phyloP scores from a whole-genome alignment of 1,284 basidiomycete species.

The Porodaedalea pini region DNA sequence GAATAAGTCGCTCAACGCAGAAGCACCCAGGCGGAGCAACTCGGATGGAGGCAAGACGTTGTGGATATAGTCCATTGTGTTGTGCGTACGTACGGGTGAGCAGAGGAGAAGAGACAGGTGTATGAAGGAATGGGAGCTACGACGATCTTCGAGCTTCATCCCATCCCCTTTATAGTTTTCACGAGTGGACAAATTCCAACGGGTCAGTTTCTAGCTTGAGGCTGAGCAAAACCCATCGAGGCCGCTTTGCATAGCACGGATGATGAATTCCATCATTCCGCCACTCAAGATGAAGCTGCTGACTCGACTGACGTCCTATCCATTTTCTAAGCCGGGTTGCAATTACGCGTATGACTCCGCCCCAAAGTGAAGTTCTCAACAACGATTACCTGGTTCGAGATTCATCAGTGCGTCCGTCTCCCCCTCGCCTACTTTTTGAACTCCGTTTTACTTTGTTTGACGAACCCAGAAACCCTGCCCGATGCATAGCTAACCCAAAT shows the following conservation, averaged over 20 bases:
- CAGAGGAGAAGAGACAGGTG: conserved; percentile 1
- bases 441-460: conserved; percentile 9
- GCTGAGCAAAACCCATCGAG: background rate
- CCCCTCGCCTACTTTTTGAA: conserved; percentile 6
- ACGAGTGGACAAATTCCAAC: background rate
- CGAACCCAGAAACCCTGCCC: background rate
- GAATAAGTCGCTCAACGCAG: conserved; percentile 30
- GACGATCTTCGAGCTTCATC: background rate
- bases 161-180: background rate
- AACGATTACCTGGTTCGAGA: background rate
- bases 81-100: background rate
- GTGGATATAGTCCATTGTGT: conserved; percentile 28
- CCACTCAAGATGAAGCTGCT: conserved; percentile 4
- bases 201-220: background rate
- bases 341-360: background rate
- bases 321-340: background rate
- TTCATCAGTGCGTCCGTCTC: background rate
- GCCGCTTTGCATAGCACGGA: conserved; percentile 1
- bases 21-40: conserved; percentile 32
- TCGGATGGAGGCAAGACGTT: conserved; percentile 38
- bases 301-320: conserved; percentile 5
- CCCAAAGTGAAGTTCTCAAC: background rate
- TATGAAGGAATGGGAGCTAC: background rate
- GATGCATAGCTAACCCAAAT: conserved; percentile 10
- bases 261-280: conserved; percentile 11